Base-by-base conservation (phyloP, 306 rosid genomes). In the Castanea sativa region DNA sequence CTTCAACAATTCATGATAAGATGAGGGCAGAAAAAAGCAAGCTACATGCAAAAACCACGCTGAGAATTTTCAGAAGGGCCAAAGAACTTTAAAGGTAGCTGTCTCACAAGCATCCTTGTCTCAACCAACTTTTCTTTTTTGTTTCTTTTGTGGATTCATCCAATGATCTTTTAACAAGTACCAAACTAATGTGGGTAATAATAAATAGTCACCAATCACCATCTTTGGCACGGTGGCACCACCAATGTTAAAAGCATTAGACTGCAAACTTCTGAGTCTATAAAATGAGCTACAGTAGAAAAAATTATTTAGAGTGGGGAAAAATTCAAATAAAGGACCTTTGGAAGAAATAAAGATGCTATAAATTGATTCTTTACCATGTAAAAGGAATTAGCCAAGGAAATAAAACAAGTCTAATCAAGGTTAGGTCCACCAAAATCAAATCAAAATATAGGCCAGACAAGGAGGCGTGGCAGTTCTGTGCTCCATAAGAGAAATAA, bases 381-480 rank as follows among this genome's bases (percentile, higher is more conserved):
- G 45, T 76, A 49, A 0, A 49, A 49, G 53, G 18, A 4, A 61
- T 85, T 79, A 76, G 77, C 88, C 79, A 73, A 79, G 80, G 60
- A 80, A 72, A 82, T 71, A 81, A 84, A 85, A 82, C 79, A 56
- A 78, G 82, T 80, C 60, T 55, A 69, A 77, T 79, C 43, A 76
- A 33, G 68, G 84, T 64, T 83, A 83, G 91, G 87, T 78, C 91
- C 91, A 83, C 86, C 65, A 80, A 83, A 76, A 55, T 72, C 85
- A 77, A 81, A 80, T 81, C 77, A 74, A 87, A 87, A 53, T 30
- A 77, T 79, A 81, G 70, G 76, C 55, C 81, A 77, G 87, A 69
- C 91, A 90, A 80, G 75, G 83, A 73, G 77, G 87, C 86, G 85
- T 88, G 93, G 86, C 83, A 51, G 75, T 84, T 86, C 86, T 83